Percentiles rank a stretch among this genome's conserved stretches.
Conservation (phyloP, 2,329 filamentous ascomycete genomes). For the Trichophyton equinum region DNA sequence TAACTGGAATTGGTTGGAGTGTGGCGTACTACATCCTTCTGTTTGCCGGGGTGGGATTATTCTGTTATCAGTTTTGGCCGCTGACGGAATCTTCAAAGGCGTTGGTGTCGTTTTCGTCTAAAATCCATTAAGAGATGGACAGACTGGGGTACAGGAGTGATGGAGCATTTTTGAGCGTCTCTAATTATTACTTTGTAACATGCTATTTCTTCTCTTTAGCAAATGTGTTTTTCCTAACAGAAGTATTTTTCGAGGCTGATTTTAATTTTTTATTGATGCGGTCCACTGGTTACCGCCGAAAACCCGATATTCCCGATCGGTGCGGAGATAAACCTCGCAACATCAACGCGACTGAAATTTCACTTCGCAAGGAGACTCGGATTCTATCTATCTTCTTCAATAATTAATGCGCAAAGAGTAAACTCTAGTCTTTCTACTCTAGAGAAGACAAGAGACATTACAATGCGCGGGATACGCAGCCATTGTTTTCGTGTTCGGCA, state of each 20-base stretch:
- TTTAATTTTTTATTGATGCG: too few species aligned
- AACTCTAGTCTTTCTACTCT: background rate
- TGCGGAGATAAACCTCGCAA: background rate
- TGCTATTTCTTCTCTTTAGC: background rate
- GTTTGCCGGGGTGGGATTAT: conserved; percentile 56
- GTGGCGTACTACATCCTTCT: conserved; percentile 67
- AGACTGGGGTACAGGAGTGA: background rate
- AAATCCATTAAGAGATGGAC: background rate
- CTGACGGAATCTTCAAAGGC: conserved; percentile 48
- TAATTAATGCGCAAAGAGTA: background rate
- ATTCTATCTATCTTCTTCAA: background rate
- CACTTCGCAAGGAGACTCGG: background rate
- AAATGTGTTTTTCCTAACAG: background rate
- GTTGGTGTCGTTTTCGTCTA: conserved; percentile 22
- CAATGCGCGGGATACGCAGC: background rate
- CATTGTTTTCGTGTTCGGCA: background rate
- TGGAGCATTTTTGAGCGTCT: background rate
- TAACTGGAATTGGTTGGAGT: conserved; percentile 50
- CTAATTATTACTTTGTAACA: background rate
- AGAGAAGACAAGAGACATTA: background rate
- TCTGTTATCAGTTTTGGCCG: conserved; percentile 57
- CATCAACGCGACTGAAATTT: background rate
- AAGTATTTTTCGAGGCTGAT: too few species aligned
- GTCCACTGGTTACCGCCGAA: background rate
- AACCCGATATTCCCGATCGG: conserved; percentile 5